A percentile compares a stretch with the other conserved stretches of the same genome.
phyloP scores from a whole-genome alignment of 1,284 basidiomycete genomes.

The Uromyces viciae-fabae region DNA sequence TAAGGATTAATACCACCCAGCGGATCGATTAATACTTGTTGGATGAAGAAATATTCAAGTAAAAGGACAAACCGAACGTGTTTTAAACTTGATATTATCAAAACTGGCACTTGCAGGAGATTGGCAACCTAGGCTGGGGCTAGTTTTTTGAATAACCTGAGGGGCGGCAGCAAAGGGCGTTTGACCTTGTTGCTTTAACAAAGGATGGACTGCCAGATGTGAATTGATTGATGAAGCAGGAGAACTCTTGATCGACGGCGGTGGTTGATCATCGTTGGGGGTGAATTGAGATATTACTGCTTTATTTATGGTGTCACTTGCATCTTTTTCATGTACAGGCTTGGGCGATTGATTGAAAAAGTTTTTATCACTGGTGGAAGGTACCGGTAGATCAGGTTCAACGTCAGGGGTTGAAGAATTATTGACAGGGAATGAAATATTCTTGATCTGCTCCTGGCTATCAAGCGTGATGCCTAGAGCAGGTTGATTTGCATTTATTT shows the following conservation, averaged over 20 bases:
- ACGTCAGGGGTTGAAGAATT: neutral
- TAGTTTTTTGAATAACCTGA: neutral
- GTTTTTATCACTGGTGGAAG: constrained; percentile 19
- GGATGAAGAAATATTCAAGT: neutral
- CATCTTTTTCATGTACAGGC: neutral
- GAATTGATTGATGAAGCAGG: constrained; percentile 29
- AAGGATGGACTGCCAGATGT: constrained; percentile 27
- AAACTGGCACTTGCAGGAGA: constrained; percentile 2
- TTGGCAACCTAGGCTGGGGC: neutral
- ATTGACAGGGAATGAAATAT: neutral
- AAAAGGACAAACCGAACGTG: constrained; percentile 24
- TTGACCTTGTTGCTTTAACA: constrained; percentile 27
- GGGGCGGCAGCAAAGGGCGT: constrained; percentile 1
- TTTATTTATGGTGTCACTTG: neutral
- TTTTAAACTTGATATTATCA: constrained; percentile 29
- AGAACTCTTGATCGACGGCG: neutral
- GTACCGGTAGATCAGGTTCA: constrained; percentile 26
- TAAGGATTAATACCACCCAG: neutral
- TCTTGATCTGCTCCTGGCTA: neutral
- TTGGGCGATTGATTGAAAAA: constrained; percentile 18
- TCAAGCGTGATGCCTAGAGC: neutral
- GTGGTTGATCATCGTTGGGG: neutral
- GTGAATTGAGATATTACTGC: constrained; percentile 24
- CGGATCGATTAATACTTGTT: neutral
- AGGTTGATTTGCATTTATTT: neutral